Conservation (phyloP, 139 green algal species). For the Coccomyxa sp. region DNA sequence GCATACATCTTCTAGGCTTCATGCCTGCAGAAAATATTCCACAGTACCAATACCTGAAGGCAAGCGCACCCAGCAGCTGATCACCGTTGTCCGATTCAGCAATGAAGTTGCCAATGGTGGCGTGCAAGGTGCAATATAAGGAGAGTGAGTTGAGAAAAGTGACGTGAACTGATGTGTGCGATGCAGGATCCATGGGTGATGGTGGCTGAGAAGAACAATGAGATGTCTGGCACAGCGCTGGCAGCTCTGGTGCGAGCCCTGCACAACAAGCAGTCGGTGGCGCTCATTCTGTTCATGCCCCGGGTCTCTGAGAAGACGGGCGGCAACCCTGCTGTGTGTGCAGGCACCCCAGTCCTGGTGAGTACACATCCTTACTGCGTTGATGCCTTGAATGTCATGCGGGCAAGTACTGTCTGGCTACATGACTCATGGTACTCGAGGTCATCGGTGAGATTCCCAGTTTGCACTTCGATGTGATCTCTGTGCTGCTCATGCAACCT, state of each 20-base stretch:
- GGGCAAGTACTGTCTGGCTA: too few species aligned
- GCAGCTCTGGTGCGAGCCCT: slow-evolving; percentile 12
- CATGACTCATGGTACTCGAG: too few species aligned
- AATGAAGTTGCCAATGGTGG: neutral
- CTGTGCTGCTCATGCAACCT: too few species aligned
- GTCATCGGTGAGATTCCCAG: too few species aligned
- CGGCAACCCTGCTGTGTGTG: neutral
- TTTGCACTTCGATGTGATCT: too few species aligned
- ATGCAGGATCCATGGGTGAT: slow-evolving; percentile 20
- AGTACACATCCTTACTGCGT: too few species aligned
- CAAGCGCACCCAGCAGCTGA: neutral
- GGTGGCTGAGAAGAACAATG: slow-evolving; percentile 8
- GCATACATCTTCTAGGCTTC: slow-evolving; percentile 15
- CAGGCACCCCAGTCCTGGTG: neutral
- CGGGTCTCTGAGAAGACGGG: neutral
- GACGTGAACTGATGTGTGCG: neutral
- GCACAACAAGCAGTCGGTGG: neutral
- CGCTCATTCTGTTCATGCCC: neutral
- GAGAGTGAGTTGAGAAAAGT: neutral
- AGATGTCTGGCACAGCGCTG: neutral
- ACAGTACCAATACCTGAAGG: slow-evolving; percentile 17
- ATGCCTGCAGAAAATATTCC: slow-evolving; percentile 4
- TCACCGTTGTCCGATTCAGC: neutral
- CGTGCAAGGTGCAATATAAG: neutral
- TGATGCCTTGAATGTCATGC: too few species aligned